Evolutionary conservation across 352 stramenopile species (phyloP).

Genomic region (Phytophthora fragariae): DNA sequence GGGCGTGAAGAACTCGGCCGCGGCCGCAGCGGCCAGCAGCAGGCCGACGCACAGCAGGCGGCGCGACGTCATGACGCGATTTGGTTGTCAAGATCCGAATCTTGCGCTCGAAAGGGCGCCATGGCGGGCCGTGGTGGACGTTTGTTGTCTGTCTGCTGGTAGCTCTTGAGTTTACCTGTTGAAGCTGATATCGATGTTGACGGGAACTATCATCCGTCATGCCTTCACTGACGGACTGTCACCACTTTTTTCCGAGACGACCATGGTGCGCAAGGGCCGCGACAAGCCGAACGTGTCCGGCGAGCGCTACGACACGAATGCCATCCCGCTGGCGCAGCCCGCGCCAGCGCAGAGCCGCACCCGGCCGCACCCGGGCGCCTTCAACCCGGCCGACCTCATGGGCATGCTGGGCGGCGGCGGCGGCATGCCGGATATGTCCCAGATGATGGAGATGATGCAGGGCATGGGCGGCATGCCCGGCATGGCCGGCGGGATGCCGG

Average conservation of each 20-base stretch:
- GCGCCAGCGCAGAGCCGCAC: slow-evolving; percentile 24
- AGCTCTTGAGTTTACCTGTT: no score
- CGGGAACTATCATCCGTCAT: no score
- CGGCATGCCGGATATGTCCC: slow-evolving; percentile 62
- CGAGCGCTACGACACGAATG: slow-evolving; percentile 89
- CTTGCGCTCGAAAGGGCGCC: no score
- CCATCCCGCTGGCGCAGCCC: slow-evolving; percentile 47
- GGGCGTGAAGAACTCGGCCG: slow-evolving; percentile 58
- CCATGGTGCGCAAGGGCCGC: slow-evolving; percentile 72
- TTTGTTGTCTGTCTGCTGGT: no score
- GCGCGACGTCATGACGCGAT: no score
- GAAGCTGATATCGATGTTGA: no score
- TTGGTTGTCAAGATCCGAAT: no score
- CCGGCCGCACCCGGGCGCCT: slow-evolving; percentile 43
- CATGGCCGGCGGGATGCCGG: no score
- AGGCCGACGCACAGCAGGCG: not conserved
- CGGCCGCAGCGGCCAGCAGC: slow-evolving; percentile 9
- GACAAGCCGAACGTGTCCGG: slow-evolving; percentile 80
- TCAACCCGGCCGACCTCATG: slow-evolving; percentile 71
- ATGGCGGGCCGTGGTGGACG: no score
- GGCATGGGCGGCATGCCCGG: slow-evolving; percentile 55
- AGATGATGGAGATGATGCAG: slow-evolving; percentile 73
- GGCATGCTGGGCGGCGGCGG: slow-evolving; percentile 53
- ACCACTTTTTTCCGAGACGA: not conserved
- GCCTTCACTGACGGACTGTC: no score